These are phyloP conservation scores for Xylariaceae sp. DNA, from an alignment of 2,329 filamentous ascomycete species.

Conservation along the genomic window DNA sequence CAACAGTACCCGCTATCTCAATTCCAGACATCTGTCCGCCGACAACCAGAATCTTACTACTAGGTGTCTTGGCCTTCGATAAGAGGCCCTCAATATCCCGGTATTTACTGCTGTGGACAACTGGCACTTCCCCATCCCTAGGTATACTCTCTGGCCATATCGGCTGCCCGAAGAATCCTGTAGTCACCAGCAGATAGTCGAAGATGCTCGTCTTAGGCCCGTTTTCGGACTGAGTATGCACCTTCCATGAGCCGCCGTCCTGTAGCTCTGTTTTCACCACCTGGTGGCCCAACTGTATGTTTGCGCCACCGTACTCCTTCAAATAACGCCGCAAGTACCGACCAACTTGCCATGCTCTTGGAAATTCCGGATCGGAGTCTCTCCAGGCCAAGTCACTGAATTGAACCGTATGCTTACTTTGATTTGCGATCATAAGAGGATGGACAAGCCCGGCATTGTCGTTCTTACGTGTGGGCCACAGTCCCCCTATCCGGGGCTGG, in stretches of 20 bases:
- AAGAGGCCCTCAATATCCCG: constrained; percentile 59
- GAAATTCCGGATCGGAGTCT: constrained; percentile 66
- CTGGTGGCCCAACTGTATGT: constrained; percentile 56
- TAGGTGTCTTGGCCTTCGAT: constrained; percentile 41
- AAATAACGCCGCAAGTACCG: constrained; percentile 72
- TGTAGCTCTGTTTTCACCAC: constrained; percentile 50
- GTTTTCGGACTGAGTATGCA: constrained; percentile 45
- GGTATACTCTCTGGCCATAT: constrained; percentile 55
- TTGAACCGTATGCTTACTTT: constrained; percentile 77
- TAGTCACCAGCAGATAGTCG: constrained; percentile 74
- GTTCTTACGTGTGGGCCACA: constrained; percentile 69
- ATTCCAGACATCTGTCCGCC: constrained; percentile 85
- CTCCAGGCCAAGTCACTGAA: constrained; percentile 77
- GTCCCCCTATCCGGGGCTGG: constrained; percentile 69
- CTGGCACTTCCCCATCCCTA: constrained; percentile 48
- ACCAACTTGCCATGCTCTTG: constrained; percentile 78
- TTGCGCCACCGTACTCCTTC: constrained; percentile 56
- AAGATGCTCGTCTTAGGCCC: constrained; percentile 59
- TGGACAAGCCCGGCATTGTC: constrained; percentile 62
- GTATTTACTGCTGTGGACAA: constrained; percentile 73
- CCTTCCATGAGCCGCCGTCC: constrained; percentile 47
- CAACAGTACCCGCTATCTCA: constrained; percentile 76
- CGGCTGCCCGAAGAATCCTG: constrained; percentile 76
- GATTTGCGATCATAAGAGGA: constrained; percentile 74
- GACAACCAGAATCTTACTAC: constrained; percentile 72